These are phyloP conservation scores for Sphagnum magellanicum DNA, from an alignment of 228 moss, liverwort and hornwort genomes.

Conservation along the genomic window DNA sequence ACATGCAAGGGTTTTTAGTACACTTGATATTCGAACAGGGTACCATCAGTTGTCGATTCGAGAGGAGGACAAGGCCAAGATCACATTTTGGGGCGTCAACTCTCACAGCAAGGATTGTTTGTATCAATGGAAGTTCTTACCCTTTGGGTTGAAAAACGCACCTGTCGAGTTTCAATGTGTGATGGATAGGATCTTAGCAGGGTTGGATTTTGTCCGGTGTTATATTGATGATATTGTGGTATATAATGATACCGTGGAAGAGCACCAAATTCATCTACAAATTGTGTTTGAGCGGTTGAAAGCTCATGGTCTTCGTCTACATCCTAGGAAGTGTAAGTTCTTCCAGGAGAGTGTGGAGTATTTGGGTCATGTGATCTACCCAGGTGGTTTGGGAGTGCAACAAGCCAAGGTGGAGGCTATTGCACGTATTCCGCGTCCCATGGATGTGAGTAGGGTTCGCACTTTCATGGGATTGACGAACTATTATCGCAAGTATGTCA, in stretches of 20 bases:
- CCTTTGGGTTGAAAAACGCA: neutral
- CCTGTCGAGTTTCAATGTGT: neutral
- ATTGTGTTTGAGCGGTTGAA: neutral
- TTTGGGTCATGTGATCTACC: slow-evolving; percentile 5
- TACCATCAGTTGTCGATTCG: neutral
- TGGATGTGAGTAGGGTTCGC: slow-evolving; percentile 1
- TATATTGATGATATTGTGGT: slow-evolving; percentile 10
- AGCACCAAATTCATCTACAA: neutral
- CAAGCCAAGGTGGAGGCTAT: slow-evolving; percentile 10
- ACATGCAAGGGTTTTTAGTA: neutral
- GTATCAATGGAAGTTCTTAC: neutral
- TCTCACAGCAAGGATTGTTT: neutral
- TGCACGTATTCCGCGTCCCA: neutral
- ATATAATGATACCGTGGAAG: neutral
- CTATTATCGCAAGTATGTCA: neutral
- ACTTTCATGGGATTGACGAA: slow-evolving; percentile 5
- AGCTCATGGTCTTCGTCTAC: slow-evolving; percentile 3
- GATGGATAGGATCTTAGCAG: slow-evolving; percentile 1
- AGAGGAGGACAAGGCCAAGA: neutral
- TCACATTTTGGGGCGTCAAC: neutral
- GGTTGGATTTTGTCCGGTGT: neutral
- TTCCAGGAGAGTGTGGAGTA: slow-evolving; percentile 1
- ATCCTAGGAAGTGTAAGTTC: slow-evolving; percentile 6
- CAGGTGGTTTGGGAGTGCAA: slow-evolving; percentile 4
- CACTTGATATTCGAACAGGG: neutral